Evolutionary conservation across 192 early-diverging fungal genomes (phyloP), one percentile per base, ranked within the genome.

Genomic region (Linnemannia zychae): DNA sequence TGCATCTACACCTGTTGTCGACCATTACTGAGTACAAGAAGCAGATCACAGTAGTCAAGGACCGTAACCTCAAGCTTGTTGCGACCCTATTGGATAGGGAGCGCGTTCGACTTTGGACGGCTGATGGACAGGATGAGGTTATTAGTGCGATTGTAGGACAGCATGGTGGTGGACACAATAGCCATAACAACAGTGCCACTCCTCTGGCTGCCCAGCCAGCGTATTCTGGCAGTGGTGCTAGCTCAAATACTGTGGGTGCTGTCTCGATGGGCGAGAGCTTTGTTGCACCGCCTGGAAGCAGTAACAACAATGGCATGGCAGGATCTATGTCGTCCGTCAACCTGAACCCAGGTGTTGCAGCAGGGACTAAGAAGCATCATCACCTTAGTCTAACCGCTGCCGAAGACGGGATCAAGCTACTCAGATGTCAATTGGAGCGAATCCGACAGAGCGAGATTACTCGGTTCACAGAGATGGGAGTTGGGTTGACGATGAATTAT

Each of bases 11-110:
- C 34, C 72, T 91, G 2, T 75, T 90, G 15, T 81, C 85, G 33
- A 82, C 82, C 5, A 81, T 91, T 48, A 88, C 86, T 11, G 88
- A 89, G n/a, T 84, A 88, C 49, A 88, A 88, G 73, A 84, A 87
- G 20, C 89, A 91, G 60, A 89, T 90, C 52, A 69, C 80, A 16
- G 86, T 84, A 2, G 84, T 91, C 76, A 84, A 86, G 28, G 79
- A 88, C n/a, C 67, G 76, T 0, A 79, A 86, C 33, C 71, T 87
- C 15, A 88, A 87, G 16, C 34, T 87, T 38, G 84, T 79, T 16
- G 78, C 81, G 16, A 76, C 76, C 3, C 47, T 86, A 28, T 68
- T 91, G 69, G 89, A 91, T 20, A 72, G 84, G 13, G 88, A 90
- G n/a, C 66, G 77, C 3, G 88, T 87, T 13, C 60, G 88, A 7